Conservation (phyloP, 108 stramenopile genomes). For the Cyclotella kingstonii region DNA sequence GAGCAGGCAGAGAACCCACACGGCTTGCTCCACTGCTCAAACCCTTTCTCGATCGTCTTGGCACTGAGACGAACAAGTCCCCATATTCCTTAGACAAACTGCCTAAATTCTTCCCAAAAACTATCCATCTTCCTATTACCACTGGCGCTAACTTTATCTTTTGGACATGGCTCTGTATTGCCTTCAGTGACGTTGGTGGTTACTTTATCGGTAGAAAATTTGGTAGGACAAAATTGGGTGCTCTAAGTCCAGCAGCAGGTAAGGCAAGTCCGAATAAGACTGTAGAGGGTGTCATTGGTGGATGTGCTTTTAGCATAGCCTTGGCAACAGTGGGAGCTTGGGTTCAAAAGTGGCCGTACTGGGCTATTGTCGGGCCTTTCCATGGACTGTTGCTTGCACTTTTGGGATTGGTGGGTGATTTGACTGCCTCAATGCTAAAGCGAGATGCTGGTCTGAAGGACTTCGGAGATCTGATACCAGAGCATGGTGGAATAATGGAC, state of each 20-base stretch:
- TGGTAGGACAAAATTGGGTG: constrained; percentile 83
- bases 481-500: constrained; percentile 96
- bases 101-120: constrained; percentile 59
- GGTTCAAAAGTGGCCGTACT: constrained; percentile 89
- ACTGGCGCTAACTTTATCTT: constrained; percentile 90
- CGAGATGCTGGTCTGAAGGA: constrained; percentile 96
- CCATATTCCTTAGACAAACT: constrained; percentile 25
- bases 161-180: constrained; percentile 94
- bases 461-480: constrained; percentile 94
- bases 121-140: constrained; percentile 76
- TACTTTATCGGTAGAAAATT: constrained; percentile 87
- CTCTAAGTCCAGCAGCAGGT: constrained; percentile 84
- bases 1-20: constrained; percentile 56
- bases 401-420: constrained; percentile 91
- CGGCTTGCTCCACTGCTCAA: constrained; percentile 55
- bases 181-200: constrained; percentile 91
- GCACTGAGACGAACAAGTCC: constrained; percentile 34
- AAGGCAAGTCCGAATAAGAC: constrained; percentile 95
- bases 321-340: constrained; percentile 85
- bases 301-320: constrained; percentile 65
- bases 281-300: constrained; percentile 93
- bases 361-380: constrained; percentile 72
- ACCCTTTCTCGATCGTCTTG: constrained; percentile 57
- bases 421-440: constrained; percentile 96
- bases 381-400: constrained; percentile 82